phyloP scores from a whole-genome alignment of 345 rosid species.

The Angophora floribunda region DNA sequence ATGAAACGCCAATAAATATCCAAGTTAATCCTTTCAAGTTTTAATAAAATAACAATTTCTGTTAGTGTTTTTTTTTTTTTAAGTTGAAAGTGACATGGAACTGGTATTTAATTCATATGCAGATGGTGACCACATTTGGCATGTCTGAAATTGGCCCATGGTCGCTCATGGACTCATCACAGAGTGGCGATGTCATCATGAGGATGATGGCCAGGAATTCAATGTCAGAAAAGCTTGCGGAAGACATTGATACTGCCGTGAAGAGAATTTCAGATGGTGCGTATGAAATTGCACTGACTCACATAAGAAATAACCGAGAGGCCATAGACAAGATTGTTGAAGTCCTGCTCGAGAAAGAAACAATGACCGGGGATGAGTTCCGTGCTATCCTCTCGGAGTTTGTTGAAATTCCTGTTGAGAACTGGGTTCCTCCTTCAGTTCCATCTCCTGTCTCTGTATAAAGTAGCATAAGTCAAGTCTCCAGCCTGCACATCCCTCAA shows the following conservation, averaged over 20 bases:
- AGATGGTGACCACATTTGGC: constrained; percentile 98
- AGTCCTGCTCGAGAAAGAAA: constrained; percentile 90
- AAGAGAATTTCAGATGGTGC: constrained; percentile 82
- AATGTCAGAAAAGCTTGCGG: constrained; percentile 97
- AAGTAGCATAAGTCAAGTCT: not conserved
- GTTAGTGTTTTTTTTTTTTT: not conserved
- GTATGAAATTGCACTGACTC: constrained; percentile 68
- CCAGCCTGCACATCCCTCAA: not conserved
- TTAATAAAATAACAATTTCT: not conserved
- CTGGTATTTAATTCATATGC: not conserved
- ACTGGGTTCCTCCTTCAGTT: constrained; percentile 45
- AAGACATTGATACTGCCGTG: constrained; percentile 73
- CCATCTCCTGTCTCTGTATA: constrained; percentile 48
- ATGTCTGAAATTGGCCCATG: constrained; percentile 99
- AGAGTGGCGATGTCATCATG: constrained; percentile 82
- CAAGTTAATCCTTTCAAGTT: not conserved
- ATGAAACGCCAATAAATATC: not conserved
- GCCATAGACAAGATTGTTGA: constrained; percentile 95
- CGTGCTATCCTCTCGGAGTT: constrained; percentile 90
- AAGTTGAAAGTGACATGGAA: not conserved
- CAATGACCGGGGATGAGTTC: constrained; percentile 85
- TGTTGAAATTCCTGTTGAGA: constrained; percentile 78
- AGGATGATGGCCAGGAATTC: constrained; percentile 99
- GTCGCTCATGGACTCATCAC: constrained; percentile 88
- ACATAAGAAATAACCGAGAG: constrained; percentile 86